Conservation (phyloP, 805 yeast species). For the Yarrowia bubula region DNA sequence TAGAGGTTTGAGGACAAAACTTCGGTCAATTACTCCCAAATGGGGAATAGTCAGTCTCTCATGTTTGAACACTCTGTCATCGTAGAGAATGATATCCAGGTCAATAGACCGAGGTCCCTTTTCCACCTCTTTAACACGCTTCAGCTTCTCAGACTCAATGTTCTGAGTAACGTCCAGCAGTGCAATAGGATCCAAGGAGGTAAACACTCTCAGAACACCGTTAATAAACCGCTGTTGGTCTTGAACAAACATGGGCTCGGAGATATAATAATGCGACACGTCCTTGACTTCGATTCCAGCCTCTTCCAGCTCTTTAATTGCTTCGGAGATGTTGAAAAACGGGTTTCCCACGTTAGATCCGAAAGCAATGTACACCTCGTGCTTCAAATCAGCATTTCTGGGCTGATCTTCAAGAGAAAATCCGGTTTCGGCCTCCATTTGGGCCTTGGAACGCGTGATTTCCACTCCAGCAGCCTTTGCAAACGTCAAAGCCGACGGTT, state of each 20-base stretch:
- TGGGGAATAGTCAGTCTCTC: conserved; percentile 76
- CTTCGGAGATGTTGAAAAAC: conserved; percentile 54
- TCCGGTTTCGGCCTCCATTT: conserved; percentile 20
- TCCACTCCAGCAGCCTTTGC: conserved; percentile 91
- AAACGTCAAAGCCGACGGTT: conserved; percentile 83
- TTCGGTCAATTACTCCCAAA: conserved; percentile 79
- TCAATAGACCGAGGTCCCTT: conserved; percentile 94
- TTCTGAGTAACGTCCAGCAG: conserved; percentile 61
- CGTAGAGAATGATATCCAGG: conserved; percentile 79
- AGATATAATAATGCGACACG: conserved; percentile 77
- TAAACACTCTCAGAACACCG: conserved; percentile 71
- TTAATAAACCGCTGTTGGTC: conserved; percentile 82
- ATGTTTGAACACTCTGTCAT: conserved; percentile 52
- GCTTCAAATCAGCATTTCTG: conserved; percentile 39
- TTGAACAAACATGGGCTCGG: conserved; percentile 86
- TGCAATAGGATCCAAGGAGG: conserved; percentile 61
- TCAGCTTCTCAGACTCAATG: conserved; percentile 71
- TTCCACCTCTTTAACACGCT: conserved; percentile 71
- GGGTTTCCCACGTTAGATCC: conserved; percentile 86
- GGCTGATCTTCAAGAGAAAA: conserved; percentile 37
- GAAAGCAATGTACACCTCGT: conserved; percentile 68
- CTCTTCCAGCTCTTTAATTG: conserved; percentile 50
- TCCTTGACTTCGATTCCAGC: conserved; percentile 50
- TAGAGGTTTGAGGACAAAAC: conserved; percentile 86
- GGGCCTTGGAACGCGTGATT: conserved; percentile 46